Evolutionary conservation across 164 flowering plant species (phyloP).

Genomic region (Stephania japonica): DNA sequence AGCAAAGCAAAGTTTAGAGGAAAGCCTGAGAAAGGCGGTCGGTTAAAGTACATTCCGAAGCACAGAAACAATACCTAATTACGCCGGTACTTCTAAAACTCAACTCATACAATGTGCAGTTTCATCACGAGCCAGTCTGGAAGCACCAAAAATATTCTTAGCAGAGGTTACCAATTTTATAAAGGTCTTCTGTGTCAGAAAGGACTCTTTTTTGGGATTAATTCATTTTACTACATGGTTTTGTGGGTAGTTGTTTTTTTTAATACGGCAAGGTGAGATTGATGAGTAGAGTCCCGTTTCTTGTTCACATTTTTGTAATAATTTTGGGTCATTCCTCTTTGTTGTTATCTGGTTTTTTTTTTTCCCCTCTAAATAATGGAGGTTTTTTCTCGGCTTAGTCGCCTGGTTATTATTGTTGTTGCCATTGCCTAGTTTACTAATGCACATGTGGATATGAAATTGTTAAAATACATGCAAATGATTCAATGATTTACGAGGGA

Average conservation of each 20-base stretch:
- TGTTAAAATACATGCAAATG: neutral
- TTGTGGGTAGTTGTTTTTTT: slow-evolving; percentile 4
- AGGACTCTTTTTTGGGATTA: slow-evolving; percentile 14
- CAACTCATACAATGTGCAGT: slow-evolving; percentile 31
- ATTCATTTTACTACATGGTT: slow-evolving; percentile 7
- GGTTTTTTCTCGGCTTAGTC: neutral
- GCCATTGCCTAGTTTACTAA: neutral
- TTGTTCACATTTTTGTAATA: slow-evolving; percentile 4
- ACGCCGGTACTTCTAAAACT: neutral
- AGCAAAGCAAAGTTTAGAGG: slow-evolving; percentile 28
- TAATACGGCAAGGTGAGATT: slow-evolving; percentile 5
- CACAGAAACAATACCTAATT: slow-evolving; percentile 29
- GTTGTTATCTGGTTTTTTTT: neutral
- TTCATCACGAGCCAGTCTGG: slow-evolving; percentile 10
- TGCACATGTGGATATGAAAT: neutral
- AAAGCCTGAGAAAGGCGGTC: slow-evolving; percentile 41
- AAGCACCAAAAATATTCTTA: slow-evolving; percentile 22
- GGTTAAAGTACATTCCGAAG: slow-evolving; percentile 58
- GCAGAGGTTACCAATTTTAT: slow-evolving; percentile 73
- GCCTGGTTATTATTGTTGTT: neutral
- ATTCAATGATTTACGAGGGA: neutral
- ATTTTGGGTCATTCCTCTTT: slow-evolving; percentile 3
- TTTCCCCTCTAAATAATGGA: neutral
- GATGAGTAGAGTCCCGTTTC: slow-evolving; percentile 11
- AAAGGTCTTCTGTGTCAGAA: slow-evolving; percentile 51